These are phyloP conservation scores for Colletotrichum eleusines DNA, from an alignment of 2,329 filamentous ascomycete species.

Conservation along the genomic window DNA sequence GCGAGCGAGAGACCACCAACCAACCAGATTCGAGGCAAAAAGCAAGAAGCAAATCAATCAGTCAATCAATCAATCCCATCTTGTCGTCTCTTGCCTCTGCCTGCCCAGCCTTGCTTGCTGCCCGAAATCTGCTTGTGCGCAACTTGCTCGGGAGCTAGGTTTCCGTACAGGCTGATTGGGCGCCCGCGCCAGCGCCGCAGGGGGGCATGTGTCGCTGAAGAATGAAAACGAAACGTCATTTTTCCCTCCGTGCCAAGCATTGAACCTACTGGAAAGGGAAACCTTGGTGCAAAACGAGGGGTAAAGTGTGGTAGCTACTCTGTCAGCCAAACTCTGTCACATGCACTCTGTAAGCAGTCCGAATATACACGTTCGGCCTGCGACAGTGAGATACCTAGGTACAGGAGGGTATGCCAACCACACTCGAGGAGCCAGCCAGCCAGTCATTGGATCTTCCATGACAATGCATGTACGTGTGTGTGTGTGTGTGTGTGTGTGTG, in stretches of 20 bases:
- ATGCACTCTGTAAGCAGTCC: neutral
- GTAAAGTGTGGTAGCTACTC: neutral
- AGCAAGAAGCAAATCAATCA: no score
- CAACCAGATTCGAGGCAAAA: no score
- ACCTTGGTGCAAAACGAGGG: neutral
- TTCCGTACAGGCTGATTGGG: neutral
- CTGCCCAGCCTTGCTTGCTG: neutral
- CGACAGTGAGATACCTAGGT: neutral
- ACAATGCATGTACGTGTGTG: neutral
- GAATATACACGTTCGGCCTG: neutral
- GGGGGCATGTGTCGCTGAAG: slow-evolving; percentile 13
- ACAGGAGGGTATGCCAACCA: neutral
- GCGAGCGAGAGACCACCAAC: no score
- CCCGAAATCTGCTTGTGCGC: neutral
- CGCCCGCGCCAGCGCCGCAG: neutral
- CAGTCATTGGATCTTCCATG: neutral
- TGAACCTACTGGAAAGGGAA: slow-evolving; percentile 7
- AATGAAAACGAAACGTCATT: slow-evolving; percentile 21
- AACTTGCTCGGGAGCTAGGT: neutral
- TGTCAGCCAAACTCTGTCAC: neutral
- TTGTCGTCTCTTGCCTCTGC: no score
- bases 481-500: no score
- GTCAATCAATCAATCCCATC: no score
- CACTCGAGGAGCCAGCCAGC: neutral
- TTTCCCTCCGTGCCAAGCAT: neutral